Evolutionary conservation across 1,284 basidiomycete species (phyloP).

Genomic region (Moesziomyces globuligerus): DNA sequence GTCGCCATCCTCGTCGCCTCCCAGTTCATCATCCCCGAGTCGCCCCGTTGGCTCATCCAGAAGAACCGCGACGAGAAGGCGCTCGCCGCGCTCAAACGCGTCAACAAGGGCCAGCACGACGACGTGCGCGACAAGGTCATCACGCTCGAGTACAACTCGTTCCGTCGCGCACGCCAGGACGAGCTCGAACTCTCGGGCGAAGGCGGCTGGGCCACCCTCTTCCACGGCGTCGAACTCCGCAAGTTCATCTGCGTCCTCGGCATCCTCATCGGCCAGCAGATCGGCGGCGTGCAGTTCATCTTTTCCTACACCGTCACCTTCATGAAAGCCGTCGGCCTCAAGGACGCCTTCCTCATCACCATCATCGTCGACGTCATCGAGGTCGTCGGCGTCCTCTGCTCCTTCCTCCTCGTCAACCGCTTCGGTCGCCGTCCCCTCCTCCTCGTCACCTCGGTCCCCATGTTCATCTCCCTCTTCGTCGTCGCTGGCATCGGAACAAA

Average conservation of each 20-base stretch:
- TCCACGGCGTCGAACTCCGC: slow-evolving; percentile 64
- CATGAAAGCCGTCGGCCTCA: slow-evolving; percentile 59
- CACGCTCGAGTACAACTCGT: slow-evolving; percentile 62
- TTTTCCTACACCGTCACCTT: slow-evolving; percentile 67
- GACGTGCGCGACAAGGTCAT: slow-evolving; percentile 64
- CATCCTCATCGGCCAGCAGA: slow-evolving; percentile 68
- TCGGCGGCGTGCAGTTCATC: slow-evolving; percentile 67
- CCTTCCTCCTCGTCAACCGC: slow-evolving; percentile 69
- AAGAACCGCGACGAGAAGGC: slow-evolving; percentile 69
- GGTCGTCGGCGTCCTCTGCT: slow-evolving; percentile 68
- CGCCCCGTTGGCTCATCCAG: slow-evolving; percentile 69
- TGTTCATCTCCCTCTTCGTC: slow-evolving; percentile 69
- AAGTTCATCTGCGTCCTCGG: slow-evolving; percentile 69
- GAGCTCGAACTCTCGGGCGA: slow-evolving; percentile 66
- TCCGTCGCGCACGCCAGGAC: slow-evolving; percentile 68
- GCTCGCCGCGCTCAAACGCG: slow-evolving; percentile 64
- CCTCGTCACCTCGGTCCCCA: slow-evolving; percentile 68
- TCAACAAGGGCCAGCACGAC: slow-evolving; percentile 68
- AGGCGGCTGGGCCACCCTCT: slow-evolving; percentile 68
- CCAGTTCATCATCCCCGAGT: slow-evolving; percentile 68
- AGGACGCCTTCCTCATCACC: slow-evolving; percentile 69
- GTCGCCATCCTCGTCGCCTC: slow-evolving; percentile 64
- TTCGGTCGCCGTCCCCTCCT: slow-evolving; percentile 69
- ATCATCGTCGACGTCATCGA: slow-evolving; percentile 67
- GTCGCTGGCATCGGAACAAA: slow-evolving; percentile 67